These are phyloP conservation scores for Jimgerdemannia lactiflua DNA, from an alignment of 192 early-diverging fungal species.

Conservation along the genomic window DNA sequence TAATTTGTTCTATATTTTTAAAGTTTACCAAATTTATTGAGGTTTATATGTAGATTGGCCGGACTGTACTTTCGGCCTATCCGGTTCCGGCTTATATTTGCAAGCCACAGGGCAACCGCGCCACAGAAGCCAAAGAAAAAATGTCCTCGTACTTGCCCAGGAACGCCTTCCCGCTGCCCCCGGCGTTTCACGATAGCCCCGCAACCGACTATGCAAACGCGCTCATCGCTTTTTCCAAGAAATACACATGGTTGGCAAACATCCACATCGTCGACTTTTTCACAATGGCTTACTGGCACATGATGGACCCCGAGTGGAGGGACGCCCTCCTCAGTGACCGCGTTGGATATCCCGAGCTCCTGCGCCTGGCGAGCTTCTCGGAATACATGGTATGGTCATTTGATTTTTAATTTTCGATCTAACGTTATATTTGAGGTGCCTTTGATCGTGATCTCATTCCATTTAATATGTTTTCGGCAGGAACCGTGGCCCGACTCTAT, in stretches of 20 bases:
- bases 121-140: no score
- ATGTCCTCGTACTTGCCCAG: not conserved
- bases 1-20: no score
- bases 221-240: conserved; percentile 11
- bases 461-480: not conserved
- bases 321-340: conserved; percentile 28
- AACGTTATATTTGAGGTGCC: not conserved
- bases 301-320: conserved; percentile 40
- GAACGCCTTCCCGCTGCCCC: not conserved
- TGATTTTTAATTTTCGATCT: not conserved
- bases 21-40: no score
- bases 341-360: conserved; percentile 2
- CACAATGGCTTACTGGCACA: conserved; percentile 42
- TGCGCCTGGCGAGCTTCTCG: conserved; percentile 10
- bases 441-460: not conserved
- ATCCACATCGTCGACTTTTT: conserved; percentile 47
- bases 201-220: conserved; percentile 8
- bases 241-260: conserved; percentile 12
- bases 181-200: not conserved
- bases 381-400: conserved; percentile 21
- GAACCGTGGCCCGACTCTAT: conserved; percentile 40
- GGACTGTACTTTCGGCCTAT: no score
- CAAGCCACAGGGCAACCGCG: no score
- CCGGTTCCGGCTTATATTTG: no score
- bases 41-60: no score